Evolutionary conservation across 1,284 basidiomycete genomes (phyloP).

Genomic region (Leccinum subatratum): DNA sequence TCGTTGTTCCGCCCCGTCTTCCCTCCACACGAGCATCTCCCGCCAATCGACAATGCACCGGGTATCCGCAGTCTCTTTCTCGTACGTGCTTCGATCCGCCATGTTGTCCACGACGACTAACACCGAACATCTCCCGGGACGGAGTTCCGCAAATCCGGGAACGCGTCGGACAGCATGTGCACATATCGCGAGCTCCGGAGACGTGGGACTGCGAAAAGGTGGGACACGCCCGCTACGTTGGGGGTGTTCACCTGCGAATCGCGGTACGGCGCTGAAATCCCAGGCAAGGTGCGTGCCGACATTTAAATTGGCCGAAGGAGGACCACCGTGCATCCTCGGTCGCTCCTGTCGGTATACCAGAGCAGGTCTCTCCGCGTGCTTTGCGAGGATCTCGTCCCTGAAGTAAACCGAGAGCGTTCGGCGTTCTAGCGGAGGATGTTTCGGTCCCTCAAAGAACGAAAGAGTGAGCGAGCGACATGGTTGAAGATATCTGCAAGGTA

Average conservation of each 20-base stretch:
- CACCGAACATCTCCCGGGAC: conserved; percentile 57
- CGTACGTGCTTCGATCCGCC: conserved; percentile 37
- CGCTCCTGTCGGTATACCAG: conserved; percentile 62
- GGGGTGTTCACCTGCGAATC: conserved; percentile 52
- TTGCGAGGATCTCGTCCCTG: conserved; percentile 47
- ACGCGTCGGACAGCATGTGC: conserved; percentile 50
- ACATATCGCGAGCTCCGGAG: conserved; percentile 64
- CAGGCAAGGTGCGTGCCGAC: conserved; percentile 57
- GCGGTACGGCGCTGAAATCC: conserved; percentile 50
- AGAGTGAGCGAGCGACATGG: conserved; percentile 29
- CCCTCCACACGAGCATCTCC: conserved; percentile 56
- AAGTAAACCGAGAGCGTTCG: conserved; percentile 68
- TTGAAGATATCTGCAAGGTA: conserved; percentile 4
- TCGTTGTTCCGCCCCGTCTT: too few species aligned
- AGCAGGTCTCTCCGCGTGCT: conserved; percentile 52
- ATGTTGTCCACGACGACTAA: conserved; percentile 68
- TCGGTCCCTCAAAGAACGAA: conserved; percentile 58
- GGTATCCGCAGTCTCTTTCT: conserved; percentile 41
- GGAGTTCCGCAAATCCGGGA: conserved; percentile 54
- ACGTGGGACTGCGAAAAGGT: conserved; percentile 70
- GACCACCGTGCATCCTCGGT: conserved; percentile 57
- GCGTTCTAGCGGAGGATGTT: conserved; percentile 53
- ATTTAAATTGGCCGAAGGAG: conserved; percentile 46
- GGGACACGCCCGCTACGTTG: conserved; percentile 63
- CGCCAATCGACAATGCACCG: conserved; percentile 61